Evolutionary conservation across 352 stramenopile genomes (phyloP).

Genomic region (Phytophthora crassamura): DNA sequence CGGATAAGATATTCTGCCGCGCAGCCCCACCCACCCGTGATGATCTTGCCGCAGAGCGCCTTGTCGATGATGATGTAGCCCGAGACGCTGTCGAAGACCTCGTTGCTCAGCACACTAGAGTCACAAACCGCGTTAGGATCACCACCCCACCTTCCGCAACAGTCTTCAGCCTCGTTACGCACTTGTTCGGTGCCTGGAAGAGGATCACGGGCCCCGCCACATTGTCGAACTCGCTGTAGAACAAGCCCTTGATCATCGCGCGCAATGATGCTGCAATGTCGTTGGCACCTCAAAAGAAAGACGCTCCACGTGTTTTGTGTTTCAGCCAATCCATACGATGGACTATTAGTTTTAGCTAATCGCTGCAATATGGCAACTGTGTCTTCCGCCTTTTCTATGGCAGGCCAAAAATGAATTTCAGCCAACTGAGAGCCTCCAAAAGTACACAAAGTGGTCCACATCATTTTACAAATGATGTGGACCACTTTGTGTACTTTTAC

Average conservation of each 20-base stretch:
- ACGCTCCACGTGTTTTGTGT: no score
- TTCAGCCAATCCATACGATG: slow-evolving; percentile 1
- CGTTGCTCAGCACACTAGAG: slow-evolving; percentile 75
- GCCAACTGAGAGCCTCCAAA: no score
- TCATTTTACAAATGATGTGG: no score
- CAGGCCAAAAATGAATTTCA: no score
- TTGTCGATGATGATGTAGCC: slow-evolving; percentile 93
- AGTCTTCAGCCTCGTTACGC: slow-evolving; percentile 13
- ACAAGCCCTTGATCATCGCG: slow-evolving; percentile 84
- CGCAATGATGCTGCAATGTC: not conserved
- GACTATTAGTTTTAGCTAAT: slow-evolving; percentile 4
- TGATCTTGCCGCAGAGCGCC: slow-evolving; percentile 88
- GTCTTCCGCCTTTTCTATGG: no score
- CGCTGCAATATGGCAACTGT: no score
- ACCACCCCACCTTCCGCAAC: not conserved
- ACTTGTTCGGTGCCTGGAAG: slow-evolving; percentile 88
- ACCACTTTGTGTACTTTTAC: no score
- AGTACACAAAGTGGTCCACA: no score
- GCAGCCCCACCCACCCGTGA: slow-evolving; percentile 53
- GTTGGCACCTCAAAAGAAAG: no score
- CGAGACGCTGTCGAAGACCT: slow-evolving; percentile 88
- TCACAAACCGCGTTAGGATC: not conserved
- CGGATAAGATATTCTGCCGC: not conserved
- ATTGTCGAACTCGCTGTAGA: slow-evolving; percentile 95
- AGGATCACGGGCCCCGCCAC: slow-evolving; percentile 89